A percentile compares a stretch with the other conserved stretches of the same genome.
Conservation (phyloP, 2,329 filamentous ascomycete genomes). For the Macroventuria anomochaeta region DNA sequence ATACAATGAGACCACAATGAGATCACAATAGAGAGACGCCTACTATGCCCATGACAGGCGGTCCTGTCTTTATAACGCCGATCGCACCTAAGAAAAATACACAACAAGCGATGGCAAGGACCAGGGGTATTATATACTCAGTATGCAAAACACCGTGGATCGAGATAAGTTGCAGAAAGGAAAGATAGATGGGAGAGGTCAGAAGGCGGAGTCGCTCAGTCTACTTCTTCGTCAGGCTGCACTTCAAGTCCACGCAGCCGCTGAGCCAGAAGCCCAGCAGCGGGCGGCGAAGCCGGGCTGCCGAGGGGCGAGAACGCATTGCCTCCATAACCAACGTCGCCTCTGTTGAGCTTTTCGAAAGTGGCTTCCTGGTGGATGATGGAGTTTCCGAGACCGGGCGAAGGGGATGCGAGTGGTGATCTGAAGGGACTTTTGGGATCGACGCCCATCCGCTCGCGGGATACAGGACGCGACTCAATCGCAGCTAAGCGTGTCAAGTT, state of each 20-base stretch:
- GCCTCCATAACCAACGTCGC: constrained; percentile 59
- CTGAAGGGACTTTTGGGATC: constrained; percentile 35
- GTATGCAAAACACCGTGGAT: not conserved
- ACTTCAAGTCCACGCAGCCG: constrained; percentile 69
- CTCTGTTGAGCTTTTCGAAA: constrained; percentile 73
- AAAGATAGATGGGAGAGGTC: too few relatives aligned
- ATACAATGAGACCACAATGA: constrained; percentile 4
- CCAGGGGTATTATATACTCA: constrained; percentile 9
- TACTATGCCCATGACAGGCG: not conserved
- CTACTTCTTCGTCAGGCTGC: constrained; percentile 34
- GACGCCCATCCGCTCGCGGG: constrained; percentile 43
- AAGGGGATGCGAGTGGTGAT: constrained; percentile 30
- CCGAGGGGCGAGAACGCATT: constrained; percentile 42
- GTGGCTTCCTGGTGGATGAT: constrained; percentile 27
- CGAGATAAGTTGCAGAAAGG: not conserved
- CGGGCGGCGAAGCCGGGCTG: constrained; percentile 63
- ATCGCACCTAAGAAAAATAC: not conserved
- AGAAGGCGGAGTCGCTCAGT: not conserved
- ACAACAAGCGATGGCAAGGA: not conserved
- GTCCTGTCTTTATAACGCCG: not conserved
- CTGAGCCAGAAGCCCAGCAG: constrained; percentile 73
- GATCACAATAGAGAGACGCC: not conserved
- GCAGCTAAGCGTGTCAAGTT: constrained; percentile 44
- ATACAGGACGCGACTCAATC: constrained; percentile 41
- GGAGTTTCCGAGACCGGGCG: constrained; percentile 25